Evolutionary conservation across 2,329 filamentous ascomycete genomes (phyloP).

Genomic region (Cladosporium colombiae): DNA sequence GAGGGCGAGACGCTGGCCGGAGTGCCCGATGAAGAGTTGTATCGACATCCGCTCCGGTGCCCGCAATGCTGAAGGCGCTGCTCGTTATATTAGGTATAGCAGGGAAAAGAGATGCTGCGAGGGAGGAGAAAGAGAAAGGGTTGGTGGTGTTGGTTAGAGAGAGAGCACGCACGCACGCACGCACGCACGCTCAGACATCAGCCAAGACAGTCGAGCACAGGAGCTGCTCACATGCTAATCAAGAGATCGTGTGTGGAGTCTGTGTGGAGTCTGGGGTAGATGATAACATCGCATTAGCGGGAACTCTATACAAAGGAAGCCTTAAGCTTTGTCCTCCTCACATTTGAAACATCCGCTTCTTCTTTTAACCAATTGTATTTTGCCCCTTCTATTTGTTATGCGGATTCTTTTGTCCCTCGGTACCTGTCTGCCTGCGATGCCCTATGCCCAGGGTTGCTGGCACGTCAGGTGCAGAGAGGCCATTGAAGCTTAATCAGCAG

Average conservation of each 20-base stretch:
- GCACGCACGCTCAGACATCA: background rate
- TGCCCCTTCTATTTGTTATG: background rate
- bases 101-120: background rate
- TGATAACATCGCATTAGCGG: slow-evolving; percentile 3
- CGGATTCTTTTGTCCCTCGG: too few relatives aligned
- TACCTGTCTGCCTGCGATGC: too few relatives aligned
- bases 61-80: background rate
- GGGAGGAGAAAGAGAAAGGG: background rate
- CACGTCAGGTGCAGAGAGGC: too few relatives aligned
- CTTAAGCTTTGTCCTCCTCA: background rate
- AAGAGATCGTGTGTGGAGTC: background rate
- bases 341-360: background rate
- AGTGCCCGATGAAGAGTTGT: slow-evolving; percentile 88
- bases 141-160: background rate
- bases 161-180: background rate
- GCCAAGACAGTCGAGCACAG: slow-evolving; percentile 7
- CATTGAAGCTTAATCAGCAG: too few relatives aligned
- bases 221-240: slow-evolving; percentile 4
- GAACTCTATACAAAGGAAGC: background rate
- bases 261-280: slow-evolving; percentile 4
- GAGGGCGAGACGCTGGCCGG: slow-evolving; percentile 79
- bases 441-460: too few relatives aligned
- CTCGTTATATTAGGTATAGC: slow-evolving; percentile 10
- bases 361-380: background rate
- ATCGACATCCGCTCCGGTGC: slow-evolving; percentile 69